phyloP scores from a whole-genome alignment of 108 stramenopile genomes.

The Nitzschia palea region DNA sequence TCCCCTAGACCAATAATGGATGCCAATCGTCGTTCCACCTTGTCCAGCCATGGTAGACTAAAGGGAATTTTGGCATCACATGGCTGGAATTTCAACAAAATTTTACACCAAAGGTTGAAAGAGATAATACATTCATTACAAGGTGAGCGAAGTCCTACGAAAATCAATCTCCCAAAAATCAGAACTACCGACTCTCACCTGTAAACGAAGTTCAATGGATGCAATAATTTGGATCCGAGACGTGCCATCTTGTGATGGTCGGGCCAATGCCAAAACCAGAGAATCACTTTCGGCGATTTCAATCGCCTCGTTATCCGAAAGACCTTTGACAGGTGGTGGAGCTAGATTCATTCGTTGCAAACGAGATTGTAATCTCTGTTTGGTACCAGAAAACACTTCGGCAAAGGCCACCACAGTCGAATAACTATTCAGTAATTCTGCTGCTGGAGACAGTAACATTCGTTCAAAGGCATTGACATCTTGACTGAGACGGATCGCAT shows the following conservation, averaged over 20 bases:
- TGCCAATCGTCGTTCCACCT: constrained; percentile 60
- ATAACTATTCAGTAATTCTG: constrained; percentile 75
- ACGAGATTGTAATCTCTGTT: constrained; percentile 48
- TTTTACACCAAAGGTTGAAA: not conserved
- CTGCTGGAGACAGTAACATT: constrained; percentile 56
- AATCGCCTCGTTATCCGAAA: constrained; percentile 26
- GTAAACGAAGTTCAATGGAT: constrained; percentile 75
- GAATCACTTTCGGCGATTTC: constrained; percentile 51
- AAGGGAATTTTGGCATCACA: constrained; percentile 89
- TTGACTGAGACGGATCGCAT: constrained; percentile 57
- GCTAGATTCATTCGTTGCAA: constrained; percentile 31
- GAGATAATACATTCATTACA: no score
- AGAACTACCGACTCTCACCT: no score
- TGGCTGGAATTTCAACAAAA: constrained; percentile 39
- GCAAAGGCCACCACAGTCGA: constrained; percentile 68
- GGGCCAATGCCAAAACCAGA: constrained; percentile 63
- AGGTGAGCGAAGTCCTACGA: no score
- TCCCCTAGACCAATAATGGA: constrained; percentile 40
- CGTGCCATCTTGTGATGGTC: constrained; percentile 6
- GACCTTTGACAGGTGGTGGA: constrained; percentile 31
- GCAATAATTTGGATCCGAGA: constrained; percentile 64
- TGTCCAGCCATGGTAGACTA: constrained; percentile 78
- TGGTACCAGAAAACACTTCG: constrained; percentile 74
- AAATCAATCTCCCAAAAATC: no score
- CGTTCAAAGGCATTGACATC: constrained; percentile 66